Evolutionary conservation across 1,139 yeast species (phyloP).

Genomic region (Debaryomyces robertsiae): DNA sequence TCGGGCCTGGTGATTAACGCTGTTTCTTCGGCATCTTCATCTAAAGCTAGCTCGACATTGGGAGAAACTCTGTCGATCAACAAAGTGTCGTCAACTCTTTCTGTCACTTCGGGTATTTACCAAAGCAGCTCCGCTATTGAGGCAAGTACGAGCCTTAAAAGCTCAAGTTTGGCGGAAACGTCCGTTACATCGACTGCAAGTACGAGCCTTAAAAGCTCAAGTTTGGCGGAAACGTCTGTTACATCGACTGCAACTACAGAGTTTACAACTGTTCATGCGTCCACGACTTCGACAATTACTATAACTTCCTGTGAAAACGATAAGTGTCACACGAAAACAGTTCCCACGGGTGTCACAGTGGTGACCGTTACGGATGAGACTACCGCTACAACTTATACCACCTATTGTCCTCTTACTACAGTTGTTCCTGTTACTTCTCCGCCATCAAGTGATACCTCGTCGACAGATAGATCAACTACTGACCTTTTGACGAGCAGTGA

Average conservation of each 20-base stretch:
- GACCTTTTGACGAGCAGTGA: too few relatives aligned
- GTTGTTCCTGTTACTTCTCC: conserved; percentile 3
- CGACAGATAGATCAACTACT: not conserved
- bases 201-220: conserved; percentile 2
- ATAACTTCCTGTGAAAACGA: conserved; percentile 18
- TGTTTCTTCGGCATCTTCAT: too few relatives aligned
- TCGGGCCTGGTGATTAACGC: too few relatives aligned
- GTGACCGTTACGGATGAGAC: conserved; percentile 15
- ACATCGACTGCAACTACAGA: conserved; percentile 3
- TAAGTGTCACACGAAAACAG: conserved; percentile 20
- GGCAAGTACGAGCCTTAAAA: conserved; percentile 1
- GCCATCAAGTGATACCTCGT: not conserved
- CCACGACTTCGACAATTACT: conserved; percentile 14
- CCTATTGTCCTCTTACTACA: conserved; percentile 28
- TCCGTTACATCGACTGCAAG: conserved; percentile 2
- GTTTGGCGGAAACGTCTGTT: conserved; percentile 1
- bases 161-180: conserved; percentile 3
- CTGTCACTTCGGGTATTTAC: not conserved
- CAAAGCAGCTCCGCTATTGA: not conserved
- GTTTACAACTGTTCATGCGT: conserved; percentile 2
- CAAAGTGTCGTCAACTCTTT: not conserved
- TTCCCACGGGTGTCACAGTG: conserved; percentile 26
- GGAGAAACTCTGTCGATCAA: not conserved
- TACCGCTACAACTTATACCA: conserved; percentile 23
- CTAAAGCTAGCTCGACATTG: too few relatives aligned